These are phyloP conservation scores for Mollisia scopiformis DNA, from an alignment of 2,329 filamentous ascomycete species.

Conservation along the genomic window DNA sequence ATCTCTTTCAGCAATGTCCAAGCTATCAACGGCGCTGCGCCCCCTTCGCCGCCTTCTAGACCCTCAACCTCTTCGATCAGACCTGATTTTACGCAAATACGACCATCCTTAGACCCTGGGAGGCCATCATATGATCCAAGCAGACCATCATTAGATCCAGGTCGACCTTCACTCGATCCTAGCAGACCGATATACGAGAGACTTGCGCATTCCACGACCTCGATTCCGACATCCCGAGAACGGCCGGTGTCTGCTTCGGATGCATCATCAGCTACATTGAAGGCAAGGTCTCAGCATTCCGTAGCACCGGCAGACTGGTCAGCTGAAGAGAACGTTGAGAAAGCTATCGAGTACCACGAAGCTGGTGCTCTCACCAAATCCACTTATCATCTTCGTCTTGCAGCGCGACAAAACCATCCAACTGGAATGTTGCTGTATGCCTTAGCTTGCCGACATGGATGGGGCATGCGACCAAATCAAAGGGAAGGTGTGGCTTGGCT, in stretches of 20 bases:
- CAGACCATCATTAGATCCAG: constrained; percentile 52
- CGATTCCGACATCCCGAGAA: constrained; percentile 33
- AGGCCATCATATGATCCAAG: constrained; percentile 51
- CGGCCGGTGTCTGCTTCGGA: constrained; percentile 31
- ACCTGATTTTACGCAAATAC: constrained; percentile 31
- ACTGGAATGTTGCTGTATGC: constrained; percentile 97
- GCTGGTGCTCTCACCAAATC: constrained; percentile 87
- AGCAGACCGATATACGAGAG: constrained; percentile 52
- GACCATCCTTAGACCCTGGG: constrained; percentile 50
- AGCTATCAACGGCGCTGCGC: constrained; percentile 49
- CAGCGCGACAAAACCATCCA: constrained; percentile 81
- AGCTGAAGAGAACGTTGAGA: constrained; percentile 85
- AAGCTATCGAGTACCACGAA: constrained; percentile 89
- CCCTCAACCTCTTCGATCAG: constrained; percentile 56
- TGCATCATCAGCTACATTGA: constrained; percentile 37
- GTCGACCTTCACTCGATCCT: constrained; percentile 50
- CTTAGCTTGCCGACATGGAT: constrained; percentile 91
- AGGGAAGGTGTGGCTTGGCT: constrained; percentile 91
- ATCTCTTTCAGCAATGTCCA: constrained; percentile 46
- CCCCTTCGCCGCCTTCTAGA: constrained; percentile 63
- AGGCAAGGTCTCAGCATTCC: constrained; percentile 51
- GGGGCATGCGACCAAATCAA: constrained; percentile 95
- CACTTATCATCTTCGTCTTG: constrained; percentile 91
- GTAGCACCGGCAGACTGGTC: constrained; percentile 67
- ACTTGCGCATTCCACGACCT: constrained; percentile 54